These are phyloP conservation scores for Pelagomonas calceolata DNA, from an alignment of 108 stramenopile species.

Conservation along the genomic window DNA sequence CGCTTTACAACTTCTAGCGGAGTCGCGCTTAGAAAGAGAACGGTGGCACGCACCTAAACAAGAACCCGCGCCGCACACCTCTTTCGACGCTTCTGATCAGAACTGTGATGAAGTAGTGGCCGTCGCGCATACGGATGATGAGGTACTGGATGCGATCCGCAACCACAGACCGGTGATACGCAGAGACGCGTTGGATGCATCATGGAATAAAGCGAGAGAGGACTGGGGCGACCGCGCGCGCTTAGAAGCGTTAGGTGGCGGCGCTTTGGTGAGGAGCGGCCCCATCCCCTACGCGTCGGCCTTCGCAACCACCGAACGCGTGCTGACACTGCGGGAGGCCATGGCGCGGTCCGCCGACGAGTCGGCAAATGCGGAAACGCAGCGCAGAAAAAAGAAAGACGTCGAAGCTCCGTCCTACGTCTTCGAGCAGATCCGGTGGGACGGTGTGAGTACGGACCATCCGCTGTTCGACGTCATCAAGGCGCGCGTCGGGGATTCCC, in stretches of 20 bases:
- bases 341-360: background rate
- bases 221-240: background rate
- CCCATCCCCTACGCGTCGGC: background rate
- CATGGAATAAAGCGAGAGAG: background rate
- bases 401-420: background rate
- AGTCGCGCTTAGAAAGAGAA: too few relatives aligned
- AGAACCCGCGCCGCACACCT: too few relatives aligned
- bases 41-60: too few relatives aligned
- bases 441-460: too few relatives aligned
- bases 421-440: constrained; percentile 1
- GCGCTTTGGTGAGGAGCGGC: background rate
- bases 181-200: background rate
- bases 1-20: too few relatives aligned
- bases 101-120: too few relatives aligned
- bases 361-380: background rate
- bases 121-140: too few relatives aligned
- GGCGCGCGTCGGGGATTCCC: too few relatives aligned
- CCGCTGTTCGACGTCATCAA: too few relatives aligned
- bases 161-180: too few relatives aligned
- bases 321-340: background rate
- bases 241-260: background rate
- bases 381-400: background rate
- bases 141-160: too few relatives aligned
- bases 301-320: background rate
- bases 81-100: too few relatives aligned